A percentile compares a stretch with the other conserved stretches of the same genome.
Evolutionary conservation across 768 basidiomycete species (phyloP).

Genomic region (Amanita inopinata): DNA sequence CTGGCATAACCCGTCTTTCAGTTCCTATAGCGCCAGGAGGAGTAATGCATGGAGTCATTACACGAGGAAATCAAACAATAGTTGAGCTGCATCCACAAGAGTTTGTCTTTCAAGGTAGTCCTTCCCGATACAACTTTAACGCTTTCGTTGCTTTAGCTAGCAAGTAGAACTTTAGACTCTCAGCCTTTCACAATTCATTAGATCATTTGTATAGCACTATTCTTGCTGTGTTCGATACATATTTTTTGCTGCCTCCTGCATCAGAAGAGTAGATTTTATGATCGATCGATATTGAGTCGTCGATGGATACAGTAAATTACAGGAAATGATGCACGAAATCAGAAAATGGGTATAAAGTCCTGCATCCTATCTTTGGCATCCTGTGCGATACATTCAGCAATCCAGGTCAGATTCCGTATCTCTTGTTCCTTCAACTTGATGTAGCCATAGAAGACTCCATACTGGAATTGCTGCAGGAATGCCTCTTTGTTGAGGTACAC

Average conservation of each 20-base stretch:
- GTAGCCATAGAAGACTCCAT: constrained; percentile 87
- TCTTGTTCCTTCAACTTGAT: constrained; percentile 90
- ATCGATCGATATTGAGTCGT: too few relatives aligned
- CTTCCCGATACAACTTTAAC: constrained; percentile 62
- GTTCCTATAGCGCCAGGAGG: constrained; percentile 44
- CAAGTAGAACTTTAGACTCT: constrained; percentile 9
- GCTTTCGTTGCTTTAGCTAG: constrained; percentile 46
- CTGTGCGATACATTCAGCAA: constrained; percentile 97
- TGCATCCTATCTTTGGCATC: constrained; percentile 92
- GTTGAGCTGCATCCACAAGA: constrained; percentile 37
- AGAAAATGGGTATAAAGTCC: constrained; percentile 90
- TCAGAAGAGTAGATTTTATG: too few relatives aligned
- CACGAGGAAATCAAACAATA: constrained; percentile 36
- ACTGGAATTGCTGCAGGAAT: constrained; percentile 95
- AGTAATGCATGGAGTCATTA: constrained; percentile 38
- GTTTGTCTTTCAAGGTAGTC: constrained; percentile 46
- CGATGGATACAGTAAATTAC: constrained; percentile 2
- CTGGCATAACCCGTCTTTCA: constrained; percentile 55
- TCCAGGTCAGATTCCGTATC: constrained; percentile 84
- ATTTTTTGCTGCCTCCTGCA: too few relatives aligned
- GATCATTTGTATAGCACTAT: too few relatives aligned
- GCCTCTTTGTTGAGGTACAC: constrained; percentile 90
- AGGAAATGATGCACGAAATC: constrained; percentile 17
- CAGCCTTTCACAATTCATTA: background rate
- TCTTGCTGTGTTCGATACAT: too few relatives aligned